Evolutionary conservation across 2,329 filamentous ascomycete species (phyloP).

Genomic region (Ascochyta clinopodiicola): DNA sequence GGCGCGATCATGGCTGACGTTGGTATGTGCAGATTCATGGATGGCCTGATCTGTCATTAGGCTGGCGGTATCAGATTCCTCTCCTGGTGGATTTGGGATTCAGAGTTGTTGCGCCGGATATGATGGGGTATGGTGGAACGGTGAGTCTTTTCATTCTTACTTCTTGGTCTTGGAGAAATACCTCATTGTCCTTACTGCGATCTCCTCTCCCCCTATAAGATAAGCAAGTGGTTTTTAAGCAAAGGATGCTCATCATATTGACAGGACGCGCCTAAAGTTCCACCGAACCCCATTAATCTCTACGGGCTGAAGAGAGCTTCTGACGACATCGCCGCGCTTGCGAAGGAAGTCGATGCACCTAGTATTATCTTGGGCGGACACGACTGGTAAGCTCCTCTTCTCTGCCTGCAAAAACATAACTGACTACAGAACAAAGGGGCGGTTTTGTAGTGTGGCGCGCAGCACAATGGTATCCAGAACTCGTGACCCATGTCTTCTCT

Average conservation of each 20-base stretch:
- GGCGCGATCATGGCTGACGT: neutral
- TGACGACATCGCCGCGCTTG: conserved; percentile 77
- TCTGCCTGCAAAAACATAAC: neutral
- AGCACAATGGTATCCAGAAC: conserved; percentile 70
- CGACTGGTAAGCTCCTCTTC: conserved; percentile 66
- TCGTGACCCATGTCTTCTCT: conserved; percentile 77
- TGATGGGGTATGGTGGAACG: conserved; percentile 84
- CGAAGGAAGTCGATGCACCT: conserved; percentile 61
- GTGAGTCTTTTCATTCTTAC: conserved; percentile 46
- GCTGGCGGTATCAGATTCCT: conserved; percentile 91
- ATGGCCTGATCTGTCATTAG: conserved; percentile 81
- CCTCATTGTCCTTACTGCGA: neutral
- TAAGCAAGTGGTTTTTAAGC: neutral
- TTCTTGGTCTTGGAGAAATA: neutral
- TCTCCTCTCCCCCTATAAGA: neutral
- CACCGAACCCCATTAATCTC: conserved; percentile 65
- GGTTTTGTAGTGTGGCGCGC: conserved; percentile 77
- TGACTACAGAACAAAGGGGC: conserved; percentile 61
- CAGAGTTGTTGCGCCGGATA: conserved; percentile 82
- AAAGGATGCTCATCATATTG: conserved; percentile 20
- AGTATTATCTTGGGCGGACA: conserved; percentile 85
- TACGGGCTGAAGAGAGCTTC: conserved; percentile 75
- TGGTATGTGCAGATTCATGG: conserved; percentile 66
- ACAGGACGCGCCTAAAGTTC: conserved; percentile 56
- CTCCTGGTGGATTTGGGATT: conserved; percentile 73